A percentile compares a stretch with the other conserved stretches of the same genome.
phyloP scores from a whole-genome alignment of 1,139 yeast species.

The Yamadazyma oceani region DNA sequence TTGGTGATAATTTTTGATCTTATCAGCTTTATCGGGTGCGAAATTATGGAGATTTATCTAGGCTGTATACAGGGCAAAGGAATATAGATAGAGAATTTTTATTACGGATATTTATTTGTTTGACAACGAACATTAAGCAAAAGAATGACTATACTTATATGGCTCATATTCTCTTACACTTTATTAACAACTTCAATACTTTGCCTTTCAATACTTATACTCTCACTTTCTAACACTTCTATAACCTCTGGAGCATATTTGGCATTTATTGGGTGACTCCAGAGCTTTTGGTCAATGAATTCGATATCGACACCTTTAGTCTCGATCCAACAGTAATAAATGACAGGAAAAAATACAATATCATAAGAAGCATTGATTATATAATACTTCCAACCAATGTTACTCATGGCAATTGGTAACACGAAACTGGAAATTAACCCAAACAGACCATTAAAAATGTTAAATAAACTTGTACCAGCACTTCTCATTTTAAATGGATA shows the following conservation, averaged over 20 bases:
- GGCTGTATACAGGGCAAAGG: not conserved
- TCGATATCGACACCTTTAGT: slow-evolving; percentile 14
- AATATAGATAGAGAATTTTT: not conserved
- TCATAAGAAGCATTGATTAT: slow-evolving; percentile 16
- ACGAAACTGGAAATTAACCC: slow-evolving; percentile 15
- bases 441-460: slow-evolving; percentile 9
- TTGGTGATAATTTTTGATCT: not conserved
- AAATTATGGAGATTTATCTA: not conserved
- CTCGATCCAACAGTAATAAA: slow-evolving; percentile 17
- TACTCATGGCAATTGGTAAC: slow-evolving; percentile 15
- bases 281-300: slow-evolving; percentile 7
- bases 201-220: slow-evolving; percentile 1
- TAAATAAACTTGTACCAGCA: slow-evolving; percentile 10
- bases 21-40: not conserved
- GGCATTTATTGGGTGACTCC: slow-evolving; percentile 6
- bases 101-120: not conserved
- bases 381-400: slow-evolving; percentile 16
- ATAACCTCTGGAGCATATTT: not conserved
- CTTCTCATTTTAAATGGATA: slow-evolving; percentile 15
- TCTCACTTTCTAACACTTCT: slow-evolving; percentile 4
- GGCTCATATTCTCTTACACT: not conserved
- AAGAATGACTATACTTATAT: not conserved
- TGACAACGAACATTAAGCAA: not conserved
- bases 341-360: slow-evolving; percentile 13
- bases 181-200: slow-evolving; percentile 1